phyloP scores from a whole-genome alignment of 2,329 filamentous ascomycete genomes.

The Exophiala bonariae region DNA sequence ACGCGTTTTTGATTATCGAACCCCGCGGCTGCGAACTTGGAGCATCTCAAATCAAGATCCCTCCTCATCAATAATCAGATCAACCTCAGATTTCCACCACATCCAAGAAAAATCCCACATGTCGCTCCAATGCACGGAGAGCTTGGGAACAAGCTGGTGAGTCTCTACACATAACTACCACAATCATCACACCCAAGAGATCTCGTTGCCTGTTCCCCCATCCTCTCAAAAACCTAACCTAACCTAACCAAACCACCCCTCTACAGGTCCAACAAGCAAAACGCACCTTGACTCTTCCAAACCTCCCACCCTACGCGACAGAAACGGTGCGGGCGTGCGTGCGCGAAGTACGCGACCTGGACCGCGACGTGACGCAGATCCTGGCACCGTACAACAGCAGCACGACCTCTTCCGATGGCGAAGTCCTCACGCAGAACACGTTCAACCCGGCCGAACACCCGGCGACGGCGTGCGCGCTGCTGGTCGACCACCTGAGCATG shows the following conservation, averaged over 20 bases:
- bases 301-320: slow-evolving; percentile 88
- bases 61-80: too few species aligned
- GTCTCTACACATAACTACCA: slow-evolving; percentile 19
- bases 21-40: too few species aligned
- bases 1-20: too few species aligned
- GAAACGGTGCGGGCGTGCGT: slow-evolving; percentile 85
- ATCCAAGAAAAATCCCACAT: too few species aligned
- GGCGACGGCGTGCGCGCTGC: slow-evolving; percentile 79
- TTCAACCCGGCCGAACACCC: slow-evolving; percentile 85
- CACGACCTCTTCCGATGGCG: slow-evolving; percentile 9
- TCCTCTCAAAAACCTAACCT: neutral
- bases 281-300: slow-evolving; percentile 79
- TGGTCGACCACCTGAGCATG: slow-evolving; percentile 94
- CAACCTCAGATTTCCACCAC: too few species aligned
- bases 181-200: neutral
- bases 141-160: slow-evolving; percentile 78
- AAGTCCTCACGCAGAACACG: slow-evolving; percentile 55
- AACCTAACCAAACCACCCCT: slow-evolving; percentile 5
- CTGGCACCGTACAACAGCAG: slow-evolving; percentile 67
- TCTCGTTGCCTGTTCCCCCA: too few species aligned
- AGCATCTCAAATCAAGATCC: too few species aligned
- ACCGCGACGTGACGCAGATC: slow-evolving; percentile 77
- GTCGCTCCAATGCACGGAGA: slow-evolving; percentile 74
- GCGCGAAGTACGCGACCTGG: slow-evolving; percentile 88
- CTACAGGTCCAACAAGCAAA: slow-evolving; percentile 89